These are phyloP conservation scores for Novymonas esmeraldas DNA, from an alignment of 208 protist genomes.

Conservation along the genomic window DNA sequence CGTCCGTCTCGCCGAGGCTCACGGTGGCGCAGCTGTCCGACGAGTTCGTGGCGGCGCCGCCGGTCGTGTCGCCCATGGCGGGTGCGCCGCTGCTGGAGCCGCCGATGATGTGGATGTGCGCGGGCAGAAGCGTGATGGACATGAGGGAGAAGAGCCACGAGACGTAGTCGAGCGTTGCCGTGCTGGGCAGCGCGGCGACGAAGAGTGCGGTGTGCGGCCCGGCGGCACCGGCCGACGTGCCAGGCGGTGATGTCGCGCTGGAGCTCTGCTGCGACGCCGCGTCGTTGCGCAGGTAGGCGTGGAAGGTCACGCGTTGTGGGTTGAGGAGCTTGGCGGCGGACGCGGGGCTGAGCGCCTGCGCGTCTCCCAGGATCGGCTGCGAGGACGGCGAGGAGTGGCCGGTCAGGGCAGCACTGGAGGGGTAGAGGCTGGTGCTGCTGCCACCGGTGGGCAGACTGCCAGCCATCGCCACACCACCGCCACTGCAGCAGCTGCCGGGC, in stretches of 20 bases:
- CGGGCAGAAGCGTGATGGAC: conserved; percentile 17
- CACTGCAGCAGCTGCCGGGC: no score
- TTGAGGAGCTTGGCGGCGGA: conserved; percentile 1
- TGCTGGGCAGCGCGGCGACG: conserved; percentile 43
- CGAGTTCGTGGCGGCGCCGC: not conserved
- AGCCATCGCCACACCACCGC: conserved; percentile 7
- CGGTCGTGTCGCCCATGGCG: not conserved
- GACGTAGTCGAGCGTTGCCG: conserved; percentile 41
- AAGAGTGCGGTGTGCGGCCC: conserved; percentile 35
- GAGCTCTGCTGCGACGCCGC: not conserved
- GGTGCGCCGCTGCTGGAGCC: not conserved
- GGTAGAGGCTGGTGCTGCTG: conserved; percentile 5
- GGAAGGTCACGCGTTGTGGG: conserved; percentile 30
- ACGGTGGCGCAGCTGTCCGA: conserved; percentile 27
- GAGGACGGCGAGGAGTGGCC: conserved; percentile 11
- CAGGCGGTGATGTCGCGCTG: not conserved
- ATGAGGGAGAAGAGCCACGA: conserved; percentile 56
- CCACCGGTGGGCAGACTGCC: not conserved
- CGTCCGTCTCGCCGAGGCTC: conserved; percentile 18
- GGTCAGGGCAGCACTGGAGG: conserved; percentile 12
- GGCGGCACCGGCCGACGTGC: not conserved
- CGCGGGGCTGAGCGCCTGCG: not conserved
- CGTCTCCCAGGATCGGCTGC: conserved; percentile 10
- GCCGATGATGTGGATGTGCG: conserved; percentile 27
- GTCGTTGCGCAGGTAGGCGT: conserved; percentile 22